A percentile compares a stretch with the other conserved stretches of the same genome.
These are phyloP conservation scores for Pichia sp. DNA, from an alignment of 1,139 yeast species.

Conservation along the genomic window DNA sequence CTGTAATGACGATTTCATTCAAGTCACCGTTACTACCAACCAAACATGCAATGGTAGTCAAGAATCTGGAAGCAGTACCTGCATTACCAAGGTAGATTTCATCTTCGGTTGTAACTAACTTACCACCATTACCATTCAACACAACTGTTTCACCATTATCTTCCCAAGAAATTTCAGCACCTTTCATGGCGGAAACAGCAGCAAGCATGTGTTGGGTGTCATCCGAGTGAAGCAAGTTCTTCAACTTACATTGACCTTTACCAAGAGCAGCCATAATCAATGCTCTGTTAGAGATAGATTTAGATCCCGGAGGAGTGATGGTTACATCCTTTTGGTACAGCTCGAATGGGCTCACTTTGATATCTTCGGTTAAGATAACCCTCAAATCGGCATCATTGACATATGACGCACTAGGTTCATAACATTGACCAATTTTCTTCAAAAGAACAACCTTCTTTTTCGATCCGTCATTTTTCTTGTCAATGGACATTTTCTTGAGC, in stretches of 20 bases:
- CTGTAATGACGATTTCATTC: conserved; percentile 62
- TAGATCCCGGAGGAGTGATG: conserved; percentile 90
- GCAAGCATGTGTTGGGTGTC: conserved; percentile 93
- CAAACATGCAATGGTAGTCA: conserved; percentile 84
- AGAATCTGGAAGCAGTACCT: conserved; percentile 94
- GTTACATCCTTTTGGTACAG: conserved; percentile 36
- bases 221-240: conserved; percentile 85
- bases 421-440: conserved; percentile 80
- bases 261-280: conserved; percentile 89
- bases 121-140: conserved; percentile 82
- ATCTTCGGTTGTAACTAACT: conserved; percentile 46
- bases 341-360: conserved; percentile 52
- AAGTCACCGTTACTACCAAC: conserved; percentile 42
- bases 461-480: conserved; percentile 91
- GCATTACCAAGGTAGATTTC: conserved; percentile 91
- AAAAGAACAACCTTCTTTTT: conserved; percentile 81
- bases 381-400: conserved; percentile 75
- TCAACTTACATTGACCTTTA: conserved; percentile 71
- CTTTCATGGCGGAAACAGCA: conserved; percentile 72
- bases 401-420: conserved; percentile 80
- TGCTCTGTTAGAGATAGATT: conserved; percentile 94
- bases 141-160: conserved; percentile 87
- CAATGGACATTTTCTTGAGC: conserved; percentile 84
- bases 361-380: conserved; percentile 79
- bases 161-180: conserved; percentile 74